Conservation (phyloP, 2,329 filamentous ascomycete genomes). For the Periconia sp. region DNA sequence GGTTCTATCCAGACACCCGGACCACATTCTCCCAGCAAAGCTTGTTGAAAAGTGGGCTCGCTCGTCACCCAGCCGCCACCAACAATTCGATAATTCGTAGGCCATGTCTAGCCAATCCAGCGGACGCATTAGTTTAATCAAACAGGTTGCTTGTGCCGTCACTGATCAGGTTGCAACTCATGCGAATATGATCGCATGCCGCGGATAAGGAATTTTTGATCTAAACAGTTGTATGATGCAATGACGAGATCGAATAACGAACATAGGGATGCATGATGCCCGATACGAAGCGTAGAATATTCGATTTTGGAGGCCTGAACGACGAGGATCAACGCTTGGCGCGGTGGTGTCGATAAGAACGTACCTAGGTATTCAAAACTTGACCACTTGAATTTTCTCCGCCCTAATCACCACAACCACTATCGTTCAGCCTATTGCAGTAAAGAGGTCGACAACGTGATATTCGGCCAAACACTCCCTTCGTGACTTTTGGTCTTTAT, state of each 20-base stretch:
- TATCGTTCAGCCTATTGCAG: conserved; percentile 44
- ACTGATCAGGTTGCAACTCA: conserved; percentile 26
- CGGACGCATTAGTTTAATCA: conserved; percentile 34
- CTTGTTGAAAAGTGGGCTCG: conserved; percentile 22
- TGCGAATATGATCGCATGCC: conserved; percentile 21
- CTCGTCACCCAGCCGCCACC: conserved; percentile 45
- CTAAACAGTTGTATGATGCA: conserved; percentile 36
- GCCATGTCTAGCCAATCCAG: conserved; percentile 39
- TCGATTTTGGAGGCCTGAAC: conserved; percentile 31
- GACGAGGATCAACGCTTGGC: conserved; percentile 32
- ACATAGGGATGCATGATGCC: conserved; percentile 20
- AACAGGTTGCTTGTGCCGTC: conserved; percentile 29
- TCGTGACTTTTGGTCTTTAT: not conserved
- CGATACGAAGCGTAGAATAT: conserved; percentile 35
- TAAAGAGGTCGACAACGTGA: conserved; percentile 42
- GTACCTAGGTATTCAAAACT: conserved; percentile 45
- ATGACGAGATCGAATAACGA: conserved; percentile 25
- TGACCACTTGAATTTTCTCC: conserved; percentile 18
- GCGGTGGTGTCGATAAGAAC: conserved; percentile 39
- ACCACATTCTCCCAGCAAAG: conserved; percentile 16
- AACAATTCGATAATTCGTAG: conserved; percentile 43
- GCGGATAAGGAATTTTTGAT: conserved; percentile 23
- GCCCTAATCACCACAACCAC: conserved; percentile 29
- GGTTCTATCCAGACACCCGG: conserved; percentile 17
- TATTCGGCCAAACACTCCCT: too few relatives aligned